phyloP scores from a whole-genome alignment of 225 moss, liverwort and hornwort species.

The Physcomitrium patens region DNA sequence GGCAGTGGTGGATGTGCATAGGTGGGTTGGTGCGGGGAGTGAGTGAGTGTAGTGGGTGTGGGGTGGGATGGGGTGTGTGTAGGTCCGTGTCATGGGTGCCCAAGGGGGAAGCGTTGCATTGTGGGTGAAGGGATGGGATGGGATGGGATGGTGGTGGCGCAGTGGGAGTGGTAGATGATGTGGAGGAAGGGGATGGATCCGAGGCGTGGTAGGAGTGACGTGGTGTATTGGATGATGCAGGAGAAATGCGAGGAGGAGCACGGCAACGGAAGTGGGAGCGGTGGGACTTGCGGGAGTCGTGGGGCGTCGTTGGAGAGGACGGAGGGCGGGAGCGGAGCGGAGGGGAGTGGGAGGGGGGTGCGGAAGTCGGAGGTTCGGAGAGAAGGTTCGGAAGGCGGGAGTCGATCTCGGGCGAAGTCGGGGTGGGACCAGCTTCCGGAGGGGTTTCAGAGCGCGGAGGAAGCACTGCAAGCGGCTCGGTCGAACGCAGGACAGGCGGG shows the following conservation, averaged over 20 bases:
- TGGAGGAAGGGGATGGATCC: conserved; percentile 4
- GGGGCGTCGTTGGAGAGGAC: conserved; percentile 38
- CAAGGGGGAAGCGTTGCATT: background rate
- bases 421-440: conserved; percentile 99
- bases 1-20: no score
- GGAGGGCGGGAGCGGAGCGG: conserved; percentile 42
- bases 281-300: conserved; percentile 33
- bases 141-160: no score
- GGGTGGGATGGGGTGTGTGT: no score
- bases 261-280: conserved; percentile 38
- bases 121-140: background rate
- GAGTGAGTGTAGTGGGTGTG: no score
- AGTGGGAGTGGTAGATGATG: background rate
- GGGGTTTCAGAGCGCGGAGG: conserved; percentile 82
- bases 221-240: conserved; percentile 41
- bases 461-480: conserved; percentile 82
- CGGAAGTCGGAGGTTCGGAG: conserved; percentile 60
- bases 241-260: conserved; percentile 44
- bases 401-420: conserved; percentile 70
- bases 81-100: no score
- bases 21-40: no score
- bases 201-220: conserved; percentile 16
- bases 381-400: conserved; percentile 56
- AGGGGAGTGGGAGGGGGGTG: conserved; percentile 43
- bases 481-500: conserved; percentile 66